phyloP scores from a whole-genome alignment of 1,139 yeast genomes.

The Pneumocystis wakefieldiae region DNA sequence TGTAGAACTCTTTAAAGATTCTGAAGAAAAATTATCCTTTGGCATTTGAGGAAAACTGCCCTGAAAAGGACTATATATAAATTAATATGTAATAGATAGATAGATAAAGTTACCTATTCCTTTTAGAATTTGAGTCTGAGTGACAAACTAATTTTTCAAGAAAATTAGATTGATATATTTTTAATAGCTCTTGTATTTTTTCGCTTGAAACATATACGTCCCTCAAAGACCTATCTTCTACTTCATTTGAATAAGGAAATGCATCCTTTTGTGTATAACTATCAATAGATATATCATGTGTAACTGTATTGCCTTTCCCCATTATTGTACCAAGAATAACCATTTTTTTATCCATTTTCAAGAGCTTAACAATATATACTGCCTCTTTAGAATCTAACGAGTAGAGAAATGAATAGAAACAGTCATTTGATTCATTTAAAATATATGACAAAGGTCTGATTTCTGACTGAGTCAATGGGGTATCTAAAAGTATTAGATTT shows the following conservation, averaged over 20 bases:
- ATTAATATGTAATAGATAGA: not conserved
- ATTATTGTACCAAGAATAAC: constrained; percentile 11
- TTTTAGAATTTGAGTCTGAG: constrained; percentile 7
- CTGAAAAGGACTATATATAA: not conserved
- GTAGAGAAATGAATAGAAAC: constrained; percentile 11
- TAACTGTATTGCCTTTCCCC: constrained; percentile 6
- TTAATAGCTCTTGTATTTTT: constrained; percentile 7
- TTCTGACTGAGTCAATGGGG: not conserved
- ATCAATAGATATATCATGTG: constrained; percentile 3
- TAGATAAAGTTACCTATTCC: not conserved
- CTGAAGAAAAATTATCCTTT: not conserved
- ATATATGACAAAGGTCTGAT: constrained; percentile 1
- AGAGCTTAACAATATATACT: constrained; percentile 7
- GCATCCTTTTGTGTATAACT: constrained; percentile 1
- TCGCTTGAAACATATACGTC: constrained; percentile 2
- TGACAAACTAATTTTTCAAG: constrained; percentile 11
- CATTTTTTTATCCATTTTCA: constrained; percentile 11
- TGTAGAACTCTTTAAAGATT: not conserved
- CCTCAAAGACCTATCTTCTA: constrained; percentile 1
- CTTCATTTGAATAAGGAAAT: constrained; percentile 2
- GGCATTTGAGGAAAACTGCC: not conserved
- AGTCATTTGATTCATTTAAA: constrained; percentile 5
- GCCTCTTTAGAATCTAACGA: constrained; percentile 8
- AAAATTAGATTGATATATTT: constrained; percentile 8
- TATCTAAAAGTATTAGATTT: not conserved